These are phyloP conservation scores for Malassezia pachydermatis DNA, from an alignment of 1,284 basidiomycete genomes.

Conservation along the genomic window DNA sequence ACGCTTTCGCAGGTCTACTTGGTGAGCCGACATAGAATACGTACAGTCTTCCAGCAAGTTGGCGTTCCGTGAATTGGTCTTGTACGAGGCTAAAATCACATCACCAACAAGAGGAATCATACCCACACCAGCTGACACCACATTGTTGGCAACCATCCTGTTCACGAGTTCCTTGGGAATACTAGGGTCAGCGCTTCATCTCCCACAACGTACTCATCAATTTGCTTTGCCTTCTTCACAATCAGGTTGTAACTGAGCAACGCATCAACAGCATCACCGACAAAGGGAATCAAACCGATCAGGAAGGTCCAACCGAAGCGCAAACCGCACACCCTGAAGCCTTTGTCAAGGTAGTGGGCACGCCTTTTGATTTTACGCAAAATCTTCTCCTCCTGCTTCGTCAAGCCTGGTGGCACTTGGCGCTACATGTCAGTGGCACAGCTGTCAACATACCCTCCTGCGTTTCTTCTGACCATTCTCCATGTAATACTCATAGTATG, in stretches of 20 bases:
- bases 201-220: conserved; percentile 52
- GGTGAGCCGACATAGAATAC: neutral
- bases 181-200: conserved; percentile 4
- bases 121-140: conserved; percentile 62
- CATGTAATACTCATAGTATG: conserved; percentile 65
- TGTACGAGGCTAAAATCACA: conserved; percentile 63
- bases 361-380: conserved; percentile 52
- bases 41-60: conserved; percentile 37
- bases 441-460: conserved; percentile 52
- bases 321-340: conserved; percentile 70
- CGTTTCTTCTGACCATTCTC: conserved; percentile 62
- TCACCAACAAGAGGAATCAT: conserved; percentile 71
- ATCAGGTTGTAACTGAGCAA: conserved; percentile 67
- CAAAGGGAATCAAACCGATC: conserved; percentile 61
- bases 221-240: conserved; percentile 61
- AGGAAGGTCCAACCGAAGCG: conserved; percentile 65
- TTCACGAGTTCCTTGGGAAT: conserved; percentile 32
- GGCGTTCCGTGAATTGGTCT: conserved; percentile 83
- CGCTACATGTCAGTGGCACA: conserved; percentile 45
- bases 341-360: conserved; percentile 84
- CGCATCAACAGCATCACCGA: conserved; percentile 61
- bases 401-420: conserved; percentile 65
- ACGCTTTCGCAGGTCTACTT: conserved; percentile 6
- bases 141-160: conserved; percentile 65
- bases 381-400: conserved; percentile 64